Evolutionary conservation across 2,329 filamentous ascomycete species (phyloP).

Genomic region (Aschersonia sp.): DNA sequence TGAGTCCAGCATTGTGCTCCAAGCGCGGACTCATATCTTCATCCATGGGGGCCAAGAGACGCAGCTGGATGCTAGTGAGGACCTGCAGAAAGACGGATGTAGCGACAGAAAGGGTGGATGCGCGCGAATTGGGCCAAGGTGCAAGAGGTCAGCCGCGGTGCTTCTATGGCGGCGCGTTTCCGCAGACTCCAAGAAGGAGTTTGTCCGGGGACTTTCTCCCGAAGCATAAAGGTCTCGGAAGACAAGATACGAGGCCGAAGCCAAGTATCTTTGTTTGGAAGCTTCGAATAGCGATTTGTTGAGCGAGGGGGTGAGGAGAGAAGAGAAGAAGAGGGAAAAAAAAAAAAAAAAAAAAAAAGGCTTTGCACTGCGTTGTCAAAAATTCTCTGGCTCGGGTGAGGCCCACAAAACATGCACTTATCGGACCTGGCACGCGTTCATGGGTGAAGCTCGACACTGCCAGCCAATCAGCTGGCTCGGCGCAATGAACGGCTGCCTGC

Average conservation of each 20-base stretch:
- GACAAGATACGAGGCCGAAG: slow-evolving; percentile 15
- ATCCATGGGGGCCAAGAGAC: slow-evolving; percentile 44
- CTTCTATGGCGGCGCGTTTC: slow-evolving; percentile 99
- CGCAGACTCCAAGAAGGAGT: slow-evolving; percentile 41
- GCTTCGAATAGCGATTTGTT: slow-evolving; percentile 99
- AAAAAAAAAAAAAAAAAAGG: slow-evolving; percentile 9
- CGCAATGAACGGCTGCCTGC: too few relatives aligned
- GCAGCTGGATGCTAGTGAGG: slow-evolving; percentile 3
- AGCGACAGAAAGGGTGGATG: slow-evolving; percentile 27
- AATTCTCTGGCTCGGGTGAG: slow-evolving; percentile 11
- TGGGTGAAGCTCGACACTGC: not conserved
- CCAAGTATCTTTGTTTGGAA: slow-evolving; percentile 61
- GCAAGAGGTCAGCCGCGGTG: slow-evolving; percentile 75
- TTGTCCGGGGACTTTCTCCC: slow-evolving; percentile 99
- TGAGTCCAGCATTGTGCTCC: slow-evolving; percentile 8
- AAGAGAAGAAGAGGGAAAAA: slow-evolving; percentile 12
- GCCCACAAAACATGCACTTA: slow-evolving; percentile 4
- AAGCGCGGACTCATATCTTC: slow-evolving; percentile 74
- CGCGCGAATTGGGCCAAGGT: slow-evolving; percentile 33
- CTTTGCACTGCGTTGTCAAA: slow-evolving; percentile 5
- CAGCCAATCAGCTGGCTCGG: slow-evolving; percentile 1
- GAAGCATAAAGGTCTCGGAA: slow-evolving; percentile 47
- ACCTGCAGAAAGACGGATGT: slow-evolving; percentile 19
- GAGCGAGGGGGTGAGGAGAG: slow-evolving; percentile 63
- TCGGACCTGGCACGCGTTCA: not conserved